Percentiles rank a stretch among this genome's conserved stretches.
These are phyloP conservation scores for Sedum album DNA, from an alignment of 164 flowering plant species.

Conservation along the genomic window DNA sequence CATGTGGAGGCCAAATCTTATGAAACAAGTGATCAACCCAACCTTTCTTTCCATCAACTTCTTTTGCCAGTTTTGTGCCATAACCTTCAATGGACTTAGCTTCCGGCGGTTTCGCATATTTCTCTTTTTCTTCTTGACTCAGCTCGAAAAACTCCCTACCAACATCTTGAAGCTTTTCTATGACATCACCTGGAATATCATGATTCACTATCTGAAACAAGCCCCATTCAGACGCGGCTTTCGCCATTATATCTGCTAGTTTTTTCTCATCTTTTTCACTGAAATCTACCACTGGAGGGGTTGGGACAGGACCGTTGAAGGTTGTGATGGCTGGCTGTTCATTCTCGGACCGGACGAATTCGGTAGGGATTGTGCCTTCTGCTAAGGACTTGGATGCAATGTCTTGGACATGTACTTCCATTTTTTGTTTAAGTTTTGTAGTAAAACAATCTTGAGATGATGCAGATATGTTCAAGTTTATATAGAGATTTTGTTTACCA, in stretches of 20 bases:
- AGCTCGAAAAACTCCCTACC: conserved; percentile 74
- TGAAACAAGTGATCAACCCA: no score
- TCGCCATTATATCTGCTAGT: conserved; percentile 18
- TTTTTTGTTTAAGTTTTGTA: no score
- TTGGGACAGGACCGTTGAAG: conserved; percentile 13
- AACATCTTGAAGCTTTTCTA: conserved; percentile 33
- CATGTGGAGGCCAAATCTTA: no score
- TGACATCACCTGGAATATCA: conserved; percentile 42
- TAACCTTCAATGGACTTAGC: conserved; percentile 49
- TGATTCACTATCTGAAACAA: conserved; percentile 64
- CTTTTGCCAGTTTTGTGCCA: conserved; percentile 57
- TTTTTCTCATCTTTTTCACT: conserved; percentile 25
- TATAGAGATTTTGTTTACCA: background rate
- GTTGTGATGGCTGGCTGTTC: conserved; percentile 32
- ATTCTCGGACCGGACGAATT: conserved; percentile 23
- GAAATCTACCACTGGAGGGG: conserved; percentile 34
- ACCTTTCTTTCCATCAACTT: no score
- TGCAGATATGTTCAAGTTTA: no score
- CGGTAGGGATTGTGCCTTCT: conserved; percentile 18
- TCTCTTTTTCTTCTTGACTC: conserved; percentile 57
- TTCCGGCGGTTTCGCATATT: conserved; percentile 32
- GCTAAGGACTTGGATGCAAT: conserved; percentile 15
- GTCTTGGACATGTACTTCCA: no score
- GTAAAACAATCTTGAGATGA: background rate
- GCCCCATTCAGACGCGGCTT: conserved; percentile 56